phyloP scores from a whole-genome alignment of 2,329 filamentous ascomycete species.

The Pleurostoma richardsiae region DNA sequence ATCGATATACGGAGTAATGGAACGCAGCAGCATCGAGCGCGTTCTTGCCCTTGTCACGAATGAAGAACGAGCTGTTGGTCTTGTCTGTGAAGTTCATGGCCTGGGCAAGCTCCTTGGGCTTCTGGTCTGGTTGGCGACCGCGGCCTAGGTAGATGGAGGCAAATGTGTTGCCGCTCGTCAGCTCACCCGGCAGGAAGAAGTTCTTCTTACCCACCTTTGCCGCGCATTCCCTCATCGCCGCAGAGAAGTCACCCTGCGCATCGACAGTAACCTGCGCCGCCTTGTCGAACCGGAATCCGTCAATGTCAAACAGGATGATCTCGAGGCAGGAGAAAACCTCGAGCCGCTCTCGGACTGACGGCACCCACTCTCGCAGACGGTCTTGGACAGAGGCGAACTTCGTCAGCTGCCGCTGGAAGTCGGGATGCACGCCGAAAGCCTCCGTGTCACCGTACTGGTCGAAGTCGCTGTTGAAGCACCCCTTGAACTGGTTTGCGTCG shows the following conservation, averaged over 20 bases:
- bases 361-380: conserved; percentile 59
- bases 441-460: conserved; percentile 60
- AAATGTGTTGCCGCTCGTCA: conserved; percentile 56
- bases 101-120: conserved; percentile 36
- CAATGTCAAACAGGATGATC: conserved; percentile 58
- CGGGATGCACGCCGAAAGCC: conserved; percentile 58
- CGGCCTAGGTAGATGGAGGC: conserved; percentile 58
- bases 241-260: conserved; percentile 52
- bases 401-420: conserved; percentile 59
- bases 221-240: conserved; percentile 53
- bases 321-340: conserved; percentile 59
- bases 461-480: conserved; percentile 59
- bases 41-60: conserved; percentile 44
- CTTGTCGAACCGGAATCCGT: conserved; percentile 64
- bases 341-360: conserved; percentile 50
- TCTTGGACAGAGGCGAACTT: conserved; percentile 66
- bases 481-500: conserved; percentile 39
- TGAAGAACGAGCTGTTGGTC: conserved; percentile 36
- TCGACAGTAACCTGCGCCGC: conserved; percentile 60
- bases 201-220: conserved; percentile 52
- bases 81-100: conserved; percentile 42
- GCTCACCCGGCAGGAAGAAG: conserved; percentile 60
- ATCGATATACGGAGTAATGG: conserved; percentile 60
- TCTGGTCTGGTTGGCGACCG: conserved; percentile 51
- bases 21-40: conserved; percentile 58